Evolutionary conservation across 2,329 filamentous ascomycete species (phyloP).

Genomic region (Pseudocercospora cruenta): DNA sequence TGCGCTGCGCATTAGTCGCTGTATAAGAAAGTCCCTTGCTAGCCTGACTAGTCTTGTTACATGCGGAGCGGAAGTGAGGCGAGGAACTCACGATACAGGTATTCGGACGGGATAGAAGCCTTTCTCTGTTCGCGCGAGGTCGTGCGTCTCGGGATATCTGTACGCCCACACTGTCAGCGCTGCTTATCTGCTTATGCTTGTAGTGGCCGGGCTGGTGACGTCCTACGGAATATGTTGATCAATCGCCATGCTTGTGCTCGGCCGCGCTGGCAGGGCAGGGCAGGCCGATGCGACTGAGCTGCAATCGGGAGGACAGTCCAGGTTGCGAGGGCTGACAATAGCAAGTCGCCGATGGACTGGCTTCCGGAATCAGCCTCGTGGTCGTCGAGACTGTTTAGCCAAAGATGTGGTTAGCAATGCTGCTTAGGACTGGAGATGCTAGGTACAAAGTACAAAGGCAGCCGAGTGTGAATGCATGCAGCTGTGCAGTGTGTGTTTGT

Average conservation of each 20-base stretch:
- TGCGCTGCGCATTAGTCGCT: background rate
- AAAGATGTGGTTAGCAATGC: background rate
- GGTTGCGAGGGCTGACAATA: background rate
- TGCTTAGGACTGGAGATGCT: background rate
- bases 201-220: background rate
- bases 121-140: constrained; percentile 49
- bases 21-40: background rate
- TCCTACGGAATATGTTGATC: constrained; percentile 33
- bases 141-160: constrained; percentile 52
- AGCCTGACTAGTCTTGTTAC: constrained; percentile 13
- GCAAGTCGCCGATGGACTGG: background rate
- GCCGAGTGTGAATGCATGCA: background rate
- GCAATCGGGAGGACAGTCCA: background rate
- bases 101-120: constrained; percentile 54
- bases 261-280: constrained; percentile 6
- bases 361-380: background rate
- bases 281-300: background rate
- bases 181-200: background rate
- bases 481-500: background rate
- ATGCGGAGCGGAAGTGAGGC: constrained; percentile 41
- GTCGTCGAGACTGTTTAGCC: background rate
- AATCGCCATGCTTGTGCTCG: constrained; percentile 35
- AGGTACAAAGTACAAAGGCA: background rate
- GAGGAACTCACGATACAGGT: constrained; percentile 51
- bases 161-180: constrained; percentile 12